These are phyloP conservation scores for Laguncularia racemosa DNA, from an alignment of 345 rosid genomes.

Conservation along the genomic window DNA sequence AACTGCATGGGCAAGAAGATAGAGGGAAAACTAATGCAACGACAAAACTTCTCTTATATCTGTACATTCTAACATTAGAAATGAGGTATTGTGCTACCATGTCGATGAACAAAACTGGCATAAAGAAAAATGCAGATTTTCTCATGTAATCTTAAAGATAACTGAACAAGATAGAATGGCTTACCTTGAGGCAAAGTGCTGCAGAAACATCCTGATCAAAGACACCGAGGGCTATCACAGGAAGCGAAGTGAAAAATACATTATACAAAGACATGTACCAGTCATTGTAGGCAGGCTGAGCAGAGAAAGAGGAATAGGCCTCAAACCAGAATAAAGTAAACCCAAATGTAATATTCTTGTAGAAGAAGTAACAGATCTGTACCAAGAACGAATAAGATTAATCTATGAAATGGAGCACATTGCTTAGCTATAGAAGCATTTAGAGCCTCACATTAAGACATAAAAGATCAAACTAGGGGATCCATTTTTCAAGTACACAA, in stretches of 20 bases:
- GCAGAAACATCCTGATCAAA: constrained; percentile 96
- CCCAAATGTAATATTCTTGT: constrained; percentile 87
- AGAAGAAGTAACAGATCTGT: constrained; percentile 97
- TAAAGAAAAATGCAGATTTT: too few relatives aligned
- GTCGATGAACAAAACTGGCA: too few relatives aligned
- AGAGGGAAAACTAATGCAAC: too few relatives aligned
- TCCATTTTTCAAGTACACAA: too few relatives aligned
- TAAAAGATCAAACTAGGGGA: not conserved
- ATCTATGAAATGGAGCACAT: not conserved
- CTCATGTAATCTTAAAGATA: too few relatives aligned
- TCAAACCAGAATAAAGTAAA: constrained; percentile 93
- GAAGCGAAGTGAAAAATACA: constrained; percentile 95
- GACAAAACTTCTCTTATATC: too few relatives aligned
- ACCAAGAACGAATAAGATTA: constrained; percentile 7
- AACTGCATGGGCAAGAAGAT: too few relatives aligned
- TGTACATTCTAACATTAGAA: too few relatives aligned
- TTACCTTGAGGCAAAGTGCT: constrained; percentile 80
- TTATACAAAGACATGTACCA: constrained; percentile 94
- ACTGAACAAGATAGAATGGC: not conserved
- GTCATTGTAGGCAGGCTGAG: constrained; percentile 87
- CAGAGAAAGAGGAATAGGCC: constrained; percentile 88
- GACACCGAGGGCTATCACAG: constrained; percentile 92
- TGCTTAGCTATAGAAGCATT: too few relatives aligned
- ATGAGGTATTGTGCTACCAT: too few relatives aligned
- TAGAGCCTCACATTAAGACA: not conserved